Evolutionary conservation across 495 filamentous ascomycete genomes (phyloP).

Genomic region (Trichodelitschia bisporula): DNA sequence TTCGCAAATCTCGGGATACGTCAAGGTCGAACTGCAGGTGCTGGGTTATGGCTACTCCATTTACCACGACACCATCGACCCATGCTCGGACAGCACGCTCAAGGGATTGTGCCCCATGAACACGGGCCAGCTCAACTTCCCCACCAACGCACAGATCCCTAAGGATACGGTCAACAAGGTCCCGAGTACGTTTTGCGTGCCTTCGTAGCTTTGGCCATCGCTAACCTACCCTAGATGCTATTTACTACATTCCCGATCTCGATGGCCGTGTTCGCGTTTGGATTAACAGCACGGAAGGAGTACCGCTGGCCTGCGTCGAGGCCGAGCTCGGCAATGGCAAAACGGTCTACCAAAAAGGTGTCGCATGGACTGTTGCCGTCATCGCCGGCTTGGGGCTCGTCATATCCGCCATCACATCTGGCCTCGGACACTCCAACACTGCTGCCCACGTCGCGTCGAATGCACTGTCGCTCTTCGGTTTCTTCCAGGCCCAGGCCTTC

Average conservation of each 20-base stretch:
- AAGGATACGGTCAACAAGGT: slow-evolving; percentile 32
- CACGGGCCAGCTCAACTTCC: slow-evolving; percentile 52
- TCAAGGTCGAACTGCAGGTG: slow-evolving; percentile 51
- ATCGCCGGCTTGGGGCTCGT: slow-evolving; percentile 66
- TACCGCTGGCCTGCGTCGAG: slow-evolving; percentile 66
- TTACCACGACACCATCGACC: slow-evolving; percentile 39
- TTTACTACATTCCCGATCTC: slow-evolving; percentile 76
- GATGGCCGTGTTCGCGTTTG: slow-evolving; percentile 67
- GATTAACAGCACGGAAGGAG: slow-evolving; percentile 35
- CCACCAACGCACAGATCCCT: slow-evolving; percentile 36
- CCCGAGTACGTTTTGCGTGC: slow-evolving; percentile 27
- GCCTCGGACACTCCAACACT: slow-evolving; percentile 54
- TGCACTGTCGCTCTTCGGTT: slow-evolving; percentile 75
- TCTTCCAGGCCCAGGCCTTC: slow-evolving; percentile 94
- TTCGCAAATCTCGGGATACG: slow-evolving; percentile 65
- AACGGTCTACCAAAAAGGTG: slow-evolving; percentile 70
- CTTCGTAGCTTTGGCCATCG: neutral
- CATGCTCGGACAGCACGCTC: slow-evolving; percentile 40
- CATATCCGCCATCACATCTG: slow-evolving; percentile 19
- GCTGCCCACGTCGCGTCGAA: slow-evolving; percentile 90
- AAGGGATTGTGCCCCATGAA: slow-evolving; percentile 83
- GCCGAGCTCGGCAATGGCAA: slow-evolving; percentile 79
- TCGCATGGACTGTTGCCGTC: slow-evolving; percentile 73
- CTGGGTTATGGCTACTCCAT: slow-evolving; percentile 62
- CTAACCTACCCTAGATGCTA: slow-evolving; percentile 26